These are phyloP conservation scores for Vigna angularis DNA, from an alignment of 306 rosid species.

Conservation along the genomic window DNA sequence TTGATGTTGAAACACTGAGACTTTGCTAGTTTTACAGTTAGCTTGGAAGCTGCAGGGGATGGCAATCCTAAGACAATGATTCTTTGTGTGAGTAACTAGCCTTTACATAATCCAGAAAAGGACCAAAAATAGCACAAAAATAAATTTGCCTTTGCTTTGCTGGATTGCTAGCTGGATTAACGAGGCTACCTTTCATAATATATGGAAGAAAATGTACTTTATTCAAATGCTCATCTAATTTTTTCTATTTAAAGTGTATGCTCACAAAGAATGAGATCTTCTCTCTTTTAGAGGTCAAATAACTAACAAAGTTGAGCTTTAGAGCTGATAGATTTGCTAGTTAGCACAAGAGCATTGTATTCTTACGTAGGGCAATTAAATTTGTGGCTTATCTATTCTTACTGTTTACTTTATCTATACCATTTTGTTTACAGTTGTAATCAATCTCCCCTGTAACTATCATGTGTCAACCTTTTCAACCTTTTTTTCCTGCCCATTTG, in stretches of 20 bases:
- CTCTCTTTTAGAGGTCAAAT: neutral
- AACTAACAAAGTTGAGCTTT: neutral
- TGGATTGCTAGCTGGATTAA: too few species aligned
- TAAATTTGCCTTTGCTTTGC: too few species aligned
- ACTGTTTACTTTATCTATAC: neutral
- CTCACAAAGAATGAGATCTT: neutral
- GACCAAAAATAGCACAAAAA: too few species aligned
- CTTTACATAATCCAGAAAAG: too few species aligned
- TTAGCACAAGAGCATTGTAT: neutral
- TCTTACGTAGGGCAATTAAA: neutral
- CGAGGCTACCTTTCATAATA: too few species aligned
- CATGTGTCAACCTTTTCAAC: neutral
- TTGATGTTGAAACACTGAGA: conserved; percentile 38
- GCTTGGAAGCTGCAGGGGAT: too few species aligned
- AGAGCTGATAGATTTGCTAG: neutral
- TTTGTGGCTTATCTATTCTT: neutral
- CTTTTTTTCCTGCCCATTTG: neutral
- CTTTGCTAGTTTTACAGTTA: conserved; percentile 1
- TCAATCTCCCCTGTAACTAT: neutral
- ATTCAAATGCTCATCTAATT: neutral
- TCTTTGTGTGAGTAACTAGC: too few species aligned
- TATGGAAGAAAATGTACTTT: neutral
- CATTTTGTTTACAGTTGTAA: neutral
- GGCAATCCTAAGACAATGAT: too few species aligned
- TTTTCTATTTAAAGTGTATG: neutral